Evolutionary conservation across 108 stramenopile species (phyloP).

Genomic region (Conticribra guillardii): DNA sequence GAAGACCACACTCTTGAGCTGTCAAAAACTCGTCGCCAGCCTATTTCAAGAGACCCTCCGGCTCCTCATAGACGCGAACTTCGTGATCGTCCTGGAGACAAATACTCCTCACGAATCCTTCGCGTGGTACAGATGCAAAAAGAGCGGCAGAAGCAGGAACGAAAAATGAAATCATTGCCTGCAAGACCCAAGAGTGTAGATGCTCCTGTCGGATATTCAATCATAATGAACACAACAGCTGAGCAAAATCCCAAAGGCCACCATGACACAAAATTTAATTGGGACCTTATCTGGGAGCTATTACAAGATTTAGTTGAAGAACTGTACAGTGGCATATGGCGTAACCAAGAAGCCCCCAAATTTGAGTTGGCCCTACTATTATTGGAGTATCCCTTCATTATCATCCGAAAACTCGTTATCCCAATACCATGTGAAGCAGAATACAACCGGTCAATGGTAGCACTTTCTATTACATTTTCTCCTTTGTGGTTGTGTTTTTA

Average conservation of each 20-base stretch:
- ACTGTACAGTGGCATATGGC: not conserved
- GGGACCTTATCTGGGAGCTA: not conserved
- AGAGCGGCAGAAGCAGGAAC: conserved; percentile 4
- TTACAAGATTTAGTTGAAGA: conserved; percentile 10
- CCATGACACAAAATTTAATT: not conserved
- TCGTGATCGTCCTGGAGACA: conserved; percentile 26
- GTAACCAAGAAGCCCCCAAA: not conserved
- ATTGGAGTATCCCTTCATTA: conserved; percentile 19
- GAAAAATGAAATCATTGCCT: not conserved
- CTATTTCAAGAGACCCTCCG: conserved; percentile 1
- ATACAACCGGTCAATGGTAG: conserved; percentile 69
- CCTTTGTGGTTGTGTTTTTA: conserved; percentile 75
- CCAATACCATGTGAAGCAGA: conserved; percentile 84
- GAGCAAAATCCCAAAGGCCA: not conserved
- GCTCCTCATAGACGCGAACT: not conserved
- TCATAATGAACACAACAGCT: not conserved
- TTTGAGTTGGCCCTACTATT: conserved; percentile 1
- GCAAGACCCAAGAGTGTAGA: not conserved
- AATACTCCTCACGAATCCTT: conserved; percentile 27
- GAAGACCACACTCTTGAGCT: conserved; percentile 23
- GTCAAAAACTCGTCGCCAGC: conserved; percentile 8
- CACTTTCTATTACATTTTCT: conserved; percentile 64
- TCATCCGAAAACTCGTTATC: conserved; percentile 28
- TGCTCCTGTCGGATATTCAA: conserved; percentile 1
- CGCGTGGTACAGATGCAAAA: conserved; percentile 21